Evolutionary conservation across 2,329 filamentous ascomycete species (phyloP).

Genomic region (Alternaria brassicae): DNA sequence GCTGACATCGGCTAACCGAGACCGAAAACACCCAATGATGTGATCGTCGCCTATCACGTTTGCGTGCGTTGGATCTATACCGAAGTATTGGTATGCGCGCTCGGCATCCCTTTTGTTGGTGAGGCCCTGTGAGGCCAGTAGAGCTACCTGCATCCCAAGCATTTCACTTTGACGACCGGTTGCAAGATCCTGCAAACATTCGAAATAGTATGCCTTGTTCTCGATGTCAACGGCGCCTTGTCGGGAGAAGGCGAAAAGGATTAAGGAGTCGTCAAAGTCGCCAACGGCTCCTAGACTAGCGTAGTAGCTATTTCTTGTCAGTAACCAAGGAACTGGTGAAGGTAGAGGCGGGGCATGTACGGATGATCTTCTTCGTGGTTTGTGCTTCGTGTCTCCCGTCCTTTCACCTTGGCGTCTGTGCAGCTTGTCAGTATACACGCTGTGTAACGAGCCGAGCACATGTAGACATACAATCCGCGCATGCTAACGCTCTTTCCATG

Average conservation of each 20-base stretch:
- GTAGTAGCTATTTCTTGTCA: constrained; percentile 57
- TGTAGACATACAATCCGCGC: constrained; percentile 42
- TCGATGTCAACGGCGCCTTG: constrained; percentile 64
- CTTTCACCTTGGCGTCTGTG: constrained; percentile 36
- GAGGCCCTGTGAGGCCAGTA: constrained; percentile 65
- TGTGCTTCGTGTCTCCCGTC: constrained; percentile 36
- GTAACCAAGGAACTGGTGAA: neutral
- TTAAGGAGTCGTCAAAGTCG: constrained; percentile 67
- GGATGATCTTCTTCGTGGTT: constrained; percentile 49
- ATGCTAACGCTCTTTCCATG: constrained; percentile 50
- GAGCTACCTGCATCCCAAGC: constrained; percentile 65
- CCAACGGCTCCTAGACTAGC: constrained; percentile 68
- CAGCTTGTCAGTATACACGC: constrained; percentile 15
- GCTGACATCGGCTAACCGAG: constrained; percentile 63
- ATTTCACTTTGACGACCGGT: constrained; percentile 62
- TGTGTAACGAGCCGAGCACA: neutral
- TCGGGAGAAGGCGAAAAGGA: constrained; percentile 68
- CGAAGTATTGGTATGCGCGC: constrained; percentile 66
- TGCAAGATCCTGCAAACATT: constrained; percentile 68
- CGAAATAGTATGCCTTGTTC: constrained; percentile 67
- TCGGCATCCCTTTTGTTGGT: constrained; percentile 64
- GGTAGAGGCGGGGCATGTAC: constrained; percentile 21
- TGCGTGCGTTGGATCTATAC: constrained; percentile 55
- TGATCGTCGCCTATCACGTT: constrained; percentile 61
- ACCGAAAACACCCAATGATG: constrained; percentile 68